Conservation (phyloP, 495 filamentous ascomycete genomes). For the Daldinia childiae region DNA sequence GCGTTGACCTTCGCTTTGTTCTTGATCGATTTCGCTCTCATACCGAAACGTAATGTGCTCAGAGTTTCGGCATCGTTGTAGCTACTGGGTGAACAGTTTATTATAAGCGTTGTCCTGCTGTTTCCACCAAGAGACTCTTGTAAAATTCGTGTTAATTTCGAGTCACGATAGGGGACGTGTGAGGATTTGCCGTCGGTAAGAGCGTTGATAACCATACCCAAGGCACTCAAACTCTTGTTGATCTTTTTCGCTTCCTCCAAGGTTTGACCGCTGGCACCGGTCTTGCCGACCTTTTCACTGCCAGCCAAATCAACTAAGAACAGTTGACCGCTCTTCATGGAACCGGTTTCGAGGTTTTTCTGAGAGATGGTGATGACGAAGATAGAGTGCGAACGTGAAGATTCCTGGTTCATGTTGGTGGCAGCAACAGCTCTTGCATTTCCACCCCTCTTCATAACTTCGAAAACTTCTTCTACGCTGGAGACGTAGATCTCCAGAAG, state of each 20-base stretch:
- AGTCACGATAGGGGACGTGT: slow-evolving; percentile 96
- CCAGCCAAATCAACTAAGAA: slow-evolving; percentile 98
- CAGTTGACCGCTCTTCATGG: slow-evolving; percentile 93
- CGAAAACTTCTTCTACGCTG: slow-evolving; percentile 93
- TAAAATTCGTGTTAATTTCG: slow-evolving; percentile 95
- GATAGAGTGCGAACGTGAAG: slow-evolving; percentile 97
- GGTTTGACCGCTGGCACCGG: slow-evolving; percentile 95
- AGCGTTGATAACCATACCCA: slow-evolving; percentile 99
- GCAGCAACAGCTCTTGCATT: slow-evolving; percentile 88
- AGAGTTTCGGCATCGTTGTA: slow-evolving; percentile 98
- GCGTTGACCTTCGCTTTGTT: slow-evolving; percentile 99
- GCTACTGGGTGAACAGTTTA: slow-evolving; percentile 97
- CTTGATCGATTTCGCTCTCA: slow-evolving; percentile 97
- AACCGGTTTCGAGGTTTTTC: slow-evolving; percentile 97
- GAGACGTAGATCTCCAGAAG: slow-evolving; percentile 95
- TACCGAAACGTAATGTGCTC: slow-evolving; percentile 93
- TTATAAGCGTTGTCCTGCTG: slow-evolving; percentile 94
- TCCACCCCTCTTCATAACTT: slow-evolving; percentile 95
- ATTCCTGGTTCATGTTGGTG: slow-evolving; percentile 99
- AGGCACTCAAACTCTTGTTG: slow-evolving; percentile 97
- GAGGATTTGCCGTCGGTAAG: slow-evolving; percentile 98
- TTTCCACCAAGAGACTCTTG: slow-evolving; percentile 98
- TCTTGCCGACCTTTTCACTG: slow-evolving; percentile 98
- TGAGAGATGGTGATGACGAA: slow-evolving; percentile 97
- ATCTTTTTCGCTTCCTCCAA: slow-evolving; percentile 99